Conservation (phyloP, 2,329 filamentous ascomycete genomes). For the Leptographium lundbergii region DNA sequence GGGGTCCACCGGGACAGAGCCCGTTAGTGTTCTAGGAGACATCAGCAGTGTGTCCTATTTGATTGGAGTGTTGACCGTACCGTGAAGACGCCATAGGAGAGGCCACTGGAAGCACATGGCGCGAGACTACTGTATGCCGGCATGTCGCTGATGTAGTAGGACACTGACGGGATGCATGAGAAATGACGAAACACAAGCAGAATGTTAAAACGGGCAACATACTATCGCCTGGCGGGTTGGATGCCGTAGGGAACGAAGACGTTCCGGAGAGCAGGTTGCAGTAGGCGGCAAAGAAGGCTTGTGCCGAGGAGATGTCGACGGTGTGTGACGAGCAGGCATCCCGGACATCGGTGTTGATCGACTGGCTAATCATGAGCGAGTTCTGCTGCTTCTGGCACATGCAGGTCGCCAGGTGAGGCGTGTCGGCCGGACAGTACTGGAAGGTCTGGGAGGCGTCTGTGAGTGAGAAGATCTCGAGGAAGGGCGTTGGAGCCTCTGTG, state of each 20-base stretch:
- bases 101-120: constrained; percentile 29
- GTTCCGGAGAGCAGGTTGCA: constrained; percentile 37
- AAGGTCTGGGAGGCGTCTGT: constrained; percentile 8
- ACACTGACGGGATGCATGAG: constrained; percentile 22
- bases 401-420: constrained; percentile 30
- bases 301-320: constrained; percentile 34
- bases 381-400: constrained; percentile 39
- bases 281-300: constrained; percentile 37
- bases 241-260: constrained; percentile 31
- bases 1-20: constrained; percentile 32
- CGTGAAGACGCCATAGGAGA: constrained; percentile 28
- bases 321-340: constrained; percentile 32
- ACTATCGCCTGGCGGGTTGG: constrained; percentile 38
- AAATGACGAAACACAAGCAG: no score
- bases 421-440: constrained; percentile 16
- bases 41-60: not conserved
- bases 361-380: constrained; percentile 27
- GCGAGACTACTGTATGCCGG: constrained; percentile 31
- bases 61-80: constrained; percentile 17
- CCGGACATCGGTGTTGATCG: constrained; percentile 29
- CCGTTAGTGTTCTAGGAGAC: constrained; percentile 21
- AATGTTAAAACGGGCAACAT: constrained; percentile 13
- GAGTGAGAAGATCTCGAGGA: not conserved
- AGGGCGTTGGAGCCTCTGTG: no score
- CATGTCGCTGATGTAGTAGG: constrained; percentile 41